These are phyloP conservation scores for Venturia nashicola DNA, from an alignment of 2,329 filamentous ascomycete species.

Conservation along the genomic window DNA sequence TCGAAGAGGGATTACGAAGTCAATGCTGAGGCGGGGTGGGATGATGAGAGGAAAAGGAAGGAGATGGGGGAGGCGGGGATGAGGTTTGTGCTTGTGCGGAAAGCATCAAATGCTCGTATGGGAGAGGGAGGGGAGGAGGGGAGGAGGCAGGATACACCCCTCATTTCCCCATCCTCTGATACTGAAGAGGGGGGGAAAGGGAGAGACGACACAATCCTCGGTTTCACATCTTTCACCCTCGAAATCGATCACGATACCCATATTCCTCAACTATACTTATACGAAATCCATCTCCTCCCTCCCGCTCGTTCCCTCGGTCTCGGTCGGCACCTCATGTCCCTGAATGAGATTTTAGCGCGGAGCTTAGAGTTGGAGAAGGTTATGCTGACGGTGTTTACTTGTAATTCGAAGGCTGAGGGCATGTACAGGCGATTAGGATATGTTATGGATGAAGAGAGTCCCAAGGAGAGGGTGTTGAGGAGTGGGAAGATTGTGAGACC, in stretches of 20 bases:
- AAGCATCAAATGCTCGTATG: neutral
- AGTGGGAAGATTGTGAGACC: conserved; percentile 7
- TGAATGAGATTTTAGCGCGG: neutral
- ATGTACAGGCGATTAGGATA: conserved; percentile 8
- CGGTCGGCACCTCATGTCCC: conserved; percentile 2
- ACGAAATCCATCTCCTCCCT: conserved; percentile 7
- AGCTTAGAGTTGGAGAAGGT: neutral
- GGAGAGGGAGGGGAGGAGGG: neutral
- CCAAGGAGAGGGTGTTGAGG: conserved; percentile 1
- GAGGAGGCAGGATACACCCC: neutral
- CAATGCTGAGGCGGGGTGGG: conserved; percentile 3
- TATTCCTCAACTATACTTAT: conserved; percentile 6
- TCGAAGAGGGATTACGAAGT: conserved; percentile 2
- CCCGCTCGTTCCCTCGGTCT: neutral
- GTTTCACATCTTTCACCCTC: conserved; percentile 4
- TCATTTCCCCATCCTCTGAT: neutral
- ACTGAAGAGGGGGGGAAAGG: neutral
- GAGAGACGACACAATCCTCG: neutral
- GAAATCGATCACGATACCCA: neutral
- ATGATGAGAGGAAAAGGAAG: conserved; percentile 1
- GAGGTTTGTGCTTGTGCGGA: conserved; percentile 7
- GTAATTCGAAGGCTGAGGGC: conserved; percentile 4
- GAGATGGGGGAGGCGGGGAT: conserved; percentile 9
- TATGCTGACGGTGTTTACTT: conserved; percentile 8
- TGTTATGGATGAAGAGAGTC: conserved; percentile 2